Evolutionary conservation across 2,329 filamentous ascomycete genomes (phyloP).

Genomic region (Colletotrichum viniferum): DNA sequence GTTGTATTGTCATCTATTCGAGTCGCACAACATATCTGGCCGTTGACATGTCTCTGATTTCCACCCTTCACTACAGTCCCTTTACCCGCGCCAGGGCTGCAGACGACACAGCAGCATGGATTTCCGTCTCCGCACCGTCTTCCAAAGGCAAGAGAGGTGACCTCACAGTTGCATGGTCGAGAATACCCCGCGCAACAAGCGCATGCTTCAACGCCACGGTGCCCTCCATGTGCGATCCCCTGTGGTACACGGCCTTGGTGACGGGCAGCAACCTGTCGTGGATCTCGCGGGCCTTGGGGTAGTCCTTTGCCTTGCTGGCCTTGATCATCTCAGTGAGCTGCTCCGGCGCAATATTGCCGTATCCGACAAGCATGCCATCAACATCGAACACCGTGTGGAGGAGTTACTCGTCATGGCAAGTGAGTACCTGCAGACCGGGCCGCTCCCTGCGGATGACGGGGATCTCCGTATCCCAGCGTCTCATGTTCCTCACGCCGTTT

Average conservation of each 20-base stretch:
- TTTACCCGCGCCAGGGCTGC: conserved; percentile 24
- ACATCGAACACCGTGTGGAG: conserved; percentile 57
- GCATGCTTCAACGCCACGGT: conserved; percentile 57
- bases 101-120: conserved; percentile 41
- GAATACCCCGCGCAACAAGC: conserved; percentile 52
- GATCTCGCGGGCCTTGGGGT: conserved; percentile 49
- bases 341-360: conserved; percentile 57
- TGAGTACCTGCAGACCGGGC: conserved; percentile 53
- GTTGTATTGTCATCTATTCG: not conserved
- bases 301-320: conserved; percentile 54
- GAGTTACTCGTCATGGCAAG: conserved; percentile 58
- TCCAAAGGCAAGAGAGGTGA: conserved; percentile 49
- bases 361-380: conserved; percentile 59
- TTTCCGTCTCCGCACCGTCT: conserved; percentile 46
- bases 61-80: not conserved
- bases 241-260: conserved; percentile 58
- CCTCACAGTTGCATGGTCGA: conserved; percentile 54
- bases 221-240: conserved; percentile 60
- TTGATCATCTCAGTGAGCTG: conserved; percentile 52
- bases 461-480: conserved; percentile 61
- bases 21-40: not conserved
- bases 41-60: not conserved
- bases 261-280: conserved; percentile 55
- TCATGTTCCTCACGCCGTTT: conserved; percentile 61
- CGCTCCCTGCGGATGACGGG: conserved; percentile 53